Evolutionary conservation across 2,329 filamentous ascomycete species (phyloP), one percentile per base, ranked within the genome.

Genomic region (Lithohypha guttulata): DNA sequence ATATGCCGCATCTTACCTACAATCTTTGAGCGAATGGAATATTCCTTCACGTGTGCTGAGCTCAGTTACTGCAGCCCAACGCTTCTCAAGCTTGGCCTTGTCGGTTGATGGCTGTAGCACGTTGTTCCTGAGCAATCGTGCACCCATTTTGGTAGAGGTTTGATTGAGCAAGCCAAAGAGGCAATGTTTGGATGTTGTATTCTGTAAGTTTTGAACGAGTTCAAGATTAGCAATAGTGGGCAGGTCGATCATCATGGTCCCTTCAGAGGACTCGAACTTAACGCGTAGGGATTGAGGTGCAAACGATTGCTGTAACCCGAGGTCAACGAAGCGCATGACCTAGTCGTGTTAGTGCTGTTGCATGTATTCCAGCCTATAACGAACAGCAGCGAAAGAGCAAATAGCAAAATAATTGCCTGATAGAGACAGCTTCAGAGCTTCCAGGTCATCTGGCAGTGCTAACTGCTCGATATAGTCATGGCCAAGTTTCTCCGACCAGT

Each of bases 211-310:
- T 52, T 94, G 85, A 18, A 96, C 81, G 4, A 98, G 70, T 57
- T 98, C 91, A 2, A 98, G 67, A 0, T 85, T 85, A 25, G 79
- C 73, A 19, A 95, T 84, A 0, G 87, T 93, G 1, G 84, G 81
- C 2, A 91, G 70, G 53, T 95, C 89, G 51, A 96, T 93, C 74
- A 93, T 84, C 87, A 96, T 94, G 1, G 85, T 84, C 17, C 89
- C 83, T 55, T 93, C 84, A 0, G 85, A 86, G 1, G 86, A 81
- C 52, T 89, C 80, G 50, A 93, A 95, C 46, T 77, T 80, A 53
- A 96, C 81, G 3, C 85, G 77, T 21, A 96, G 71, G 14, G 87
- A 87, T 55, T 91, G 80, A n/a, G 71, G 68, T 3, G 77, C 70
- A 55, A 94, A 91, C 1, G 70, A 75, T 43, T 80, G 69, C 3